phyloP scores from a whole-genome alignment of 306 rosid genomes.

The Bauhinia variegata region DNA sequence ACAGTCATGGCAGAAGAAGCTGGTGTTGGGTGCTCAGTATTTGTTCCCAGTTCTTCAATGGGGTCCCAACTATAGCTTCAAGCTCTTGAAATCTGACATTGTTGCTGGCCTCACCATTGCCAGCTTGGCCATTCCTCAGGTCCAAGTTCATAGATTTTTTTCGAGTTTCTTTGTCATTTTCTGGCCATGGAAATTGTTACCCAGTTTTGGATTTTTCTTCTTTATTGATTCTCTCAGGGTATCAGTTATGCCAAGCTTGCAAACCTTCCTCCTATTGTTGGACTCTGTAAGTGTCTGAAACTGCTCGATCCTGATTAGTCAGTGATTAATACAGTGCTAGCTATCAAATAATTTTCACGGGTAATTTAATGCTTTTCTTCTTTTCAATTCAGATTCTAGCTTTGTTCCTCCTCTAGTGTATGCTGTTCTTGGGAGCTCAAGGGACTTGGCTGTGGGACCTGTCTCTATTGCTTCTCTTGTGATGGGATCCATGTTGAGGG shows the following conservation, averaged over 20 bases:
- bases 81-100: slow-evolving; percentile 83
- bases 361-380: too few species aligned
- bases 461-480: slow-evolving; percentile 95
- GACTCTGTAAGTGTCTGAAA: slow-evolving; percentile 98
- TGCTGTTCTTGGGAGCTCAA: slow-evolving; percentile 94
- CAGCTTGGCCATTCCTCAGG: slow-evolving; percentile 98
- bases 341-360: too few species aligned
- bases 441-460: slow-evolving; percentile 96
- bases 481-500: slow-evolving; percentile 79
- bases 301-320: too few species aligned
- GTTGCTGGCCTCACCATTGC: slow-evolving; percentile 97
- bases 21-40: slow-evolving; percentile 71
- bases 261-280: slow-evolving; percentile 87
- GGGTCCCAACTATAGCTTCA: slow-evolving; percentile 74
- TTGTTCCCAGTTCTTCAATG: slow-evolving; percentile 85
- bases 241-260: slow-evolving; percentile 97
- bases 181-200: background rate
- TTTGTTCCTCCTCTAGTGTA: slow-evolving; percentile 95
- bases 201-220: background rate
- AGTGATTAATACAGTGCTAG: too few species aligned
- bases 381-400: slow-evolving; percentile 71
- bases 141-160: slow-evolving; percentile 20
- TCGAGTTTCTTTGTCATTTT: too few species aligned
- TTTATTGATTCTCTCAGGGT: slow-evolving; percentile 65
- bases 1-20: slow-evolving; percentile 49